Evolutionary conservation across 495 filamentous ascomycete genomes (phyloP), one percentile per base, ranked within the genome.

Genomic region (Stereocaulon alpinum): DNA sequence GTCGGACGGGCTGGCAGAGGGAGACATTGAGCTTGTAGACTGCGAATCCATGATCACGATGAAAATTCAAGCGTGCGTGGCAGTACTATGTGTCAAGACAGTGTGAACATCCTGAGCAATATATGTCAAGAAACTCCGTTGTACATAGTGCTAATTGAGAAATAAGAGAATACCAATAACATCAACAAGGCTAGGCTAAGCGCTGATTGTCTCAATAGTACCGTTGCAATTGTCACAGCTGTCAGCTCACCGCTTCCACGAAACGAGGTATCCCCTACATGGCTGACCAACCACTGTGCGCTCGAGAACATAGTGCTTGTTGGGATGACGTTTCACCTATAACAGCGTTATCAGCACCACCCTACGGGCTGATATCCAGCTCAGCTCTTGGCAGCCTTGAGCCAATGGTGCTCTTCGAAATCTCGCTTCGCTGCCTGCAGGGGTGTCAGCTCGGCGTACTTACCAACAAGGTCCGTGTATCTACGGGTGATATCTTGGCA

Each of bases 1-100:
- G 42, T 45, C 11, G 42, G 42, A 45, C 4, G 42, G 42, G 42
- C 42, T 45, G 42, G 42, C 42, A 45, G 42, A 45, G 42, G 42
- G 42, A 45, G 42, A 45, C 4, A 4, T 14, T 14, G 42, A 45
- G 15, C 15, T 45, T 14, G 42, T 14, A 45, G 42, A 45, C 42
- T 45, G 42, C 20, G 42, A 45, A 45, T 45, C 42, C 42, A 45
- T 45, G 20, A 45, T 45, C 42, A 45, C 42, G 42, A 45, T 45
- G 42, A 45, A 45, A 45, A 45, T 45, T 22, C 42, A 45, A 45
- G 20, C 42, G 42, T 22, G 42, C 15, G 42, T 45, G 42, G 42
- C 42, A 45, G 42, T 45, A 45, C 15, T 45, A 22, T 22, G 42
- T 14, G 15, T 45, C 42, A 45, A 45, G 42, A 45, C 42, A 45